Base-by-base conservation (phyloP, 495 filamentous ascomycete species). In the Aspergillus sparsus region DNA sequence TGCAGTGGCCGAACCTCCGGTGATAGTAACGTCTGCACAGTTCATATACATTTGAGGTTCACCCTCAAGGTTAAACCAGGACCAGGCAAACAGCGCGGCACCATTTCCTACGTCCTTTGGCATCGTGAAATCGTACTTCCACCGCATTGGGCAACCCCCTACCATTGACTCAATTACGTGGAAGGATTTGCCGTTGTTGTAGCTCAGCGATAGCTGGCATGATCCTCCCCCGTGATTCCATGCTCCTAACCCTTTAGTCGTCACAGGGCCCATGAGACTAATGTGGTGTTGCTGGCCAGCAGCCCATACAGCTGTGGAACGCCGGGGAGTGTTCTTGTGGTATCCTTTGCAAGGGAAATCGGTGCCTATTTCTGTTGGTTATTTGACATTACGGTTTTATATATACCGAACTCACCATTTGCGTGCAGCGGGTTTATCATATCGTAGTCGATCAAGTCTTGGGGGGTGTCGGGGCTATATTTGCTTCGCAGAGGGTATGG, bases 11-110 rank as follows among this genome's bases (percentile, higher is more conserved):
- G 62, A 46, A 35, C 82, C 76, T 27, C 77, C 75, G 15, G 71
- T 78, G 61, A 87, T 81, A 5, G 68, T 74, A 45, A 87, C 69
- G 5, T 80, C 72, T 0, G 84, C 83, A 61, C 85, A 88, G 69
- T 85, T 86, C 81, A 86, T 85, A 70, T 85, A 87, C 75, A 87
- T 83, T 64, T 86, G 83, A 11, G 77, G 76, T 57, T 85, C 81
- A 0, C 84, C 84, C 0, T 78, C 44, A 18, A 80, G 67, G 49
- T 84, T 85, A 67, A 83, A 81, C 85, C 86, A 88, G 0, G 79
- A 80, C 85, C 83, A 87, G 1, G 81, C 78, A 46, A 88, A 76
- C 1, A 80, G 69, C 3, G 71, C 75, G 0, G 72, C 66, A 12
- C 86, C 87, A 41, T 75, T 68, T n/a, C 78, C 78, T 8, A 83